Base-by-base conservation (phyloP, 495 filamentous ascomycete genomes). In the Xylaria nigripes region DNA sequence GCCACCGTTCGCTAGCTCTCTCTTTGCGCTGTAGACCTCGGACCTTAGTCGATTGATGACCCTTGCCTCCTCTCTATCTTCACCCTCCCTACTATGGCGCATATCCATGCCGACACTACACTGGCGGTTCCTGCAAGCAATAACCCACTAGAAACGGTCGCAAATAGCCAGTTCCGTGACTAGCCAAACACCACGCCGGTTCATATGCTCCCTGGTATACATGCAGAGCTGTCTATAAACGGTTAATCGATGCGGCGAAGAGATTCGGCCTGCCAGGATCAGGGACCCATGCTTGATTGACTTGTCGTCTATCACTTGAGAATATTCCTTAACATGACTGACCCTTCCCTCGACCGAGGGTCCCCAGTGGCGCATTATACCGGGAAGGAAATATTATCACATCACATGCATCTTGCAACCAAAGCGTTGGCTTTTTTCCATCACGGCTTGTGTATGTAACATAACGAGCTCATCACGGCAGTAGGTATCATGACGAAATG, bases 171-270 rank as follows among this genome's bases (percentile, higher is more conserved):
- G 27, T 25, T n/a, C 42, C 40, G 6, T 50, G 10, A n/a, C 27
- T 30, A 38, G 27, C 15, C 45, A 55, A 36, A 45, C 40, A 49
- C 23, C 34, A 47, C 22, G 0, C 25, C 13, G 10, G 19, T 45
- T 36, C 29, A 43, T 41, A 54, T 13, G 15, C 21, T 38, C 27
- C 23, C 21, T 3, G 24, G 29, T 32, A n/a, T 36, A 44, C 40
- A 44, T 55, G 53, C 53, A 55, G 21, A 15, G 7, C 9, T 45
- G 45, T 50, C 53, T 55, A 40, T 36, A 55, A 49, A 50, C 21
- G 53, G 53, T 18, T 38, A 36, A 45, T 34, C 45, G 7, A 13
- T 38, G 30, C 24, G 24, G 52, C 23, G 30, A 5, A 40, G 43
- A 40, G 32, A 21, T 41, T 32, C 21, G 47, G 47, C 27, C 47